Percentiles rank a stretch among this genome's conserved stretches.
Conservation (phyloP, 1,284 basidiomycete species). For the Tetrapyrgos nigripes region DNA sequence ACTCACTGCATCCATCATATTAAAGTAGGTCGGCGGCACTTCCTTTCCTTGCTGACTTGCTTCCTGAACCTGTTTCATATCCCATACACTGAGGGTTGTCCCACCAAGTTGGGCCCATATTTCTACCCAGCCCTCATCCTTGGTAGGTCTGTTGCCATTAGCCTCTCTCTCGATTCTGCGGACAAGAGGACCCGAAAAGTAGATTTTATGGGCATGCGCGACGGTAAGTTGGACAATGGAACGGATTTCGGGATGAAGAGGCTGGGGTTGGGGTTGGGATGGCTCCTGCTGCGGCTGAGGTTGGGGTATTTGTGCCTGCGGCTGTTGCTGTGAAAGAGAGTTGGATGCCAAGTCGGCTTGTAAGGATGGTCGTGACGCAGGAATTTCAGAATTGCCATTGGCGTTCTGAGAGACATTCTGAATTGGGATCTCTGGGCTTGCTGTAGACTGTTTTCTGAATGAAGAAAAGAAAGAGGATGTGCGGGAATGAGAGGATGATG, state of each 20-base stretch:
- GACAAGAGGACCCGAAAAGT: slow-evolving; percentile 82
- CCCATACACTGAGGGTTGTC: slow-evolving; percentile 92
- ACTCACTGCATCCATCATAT: slow-evolving; percentile 86
- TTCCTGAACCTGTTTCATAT: slow-evolving; percentile 84
- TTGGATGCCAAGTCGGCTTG: slow-evolving; percentile 15
- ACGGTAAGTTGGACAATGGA: slow-evolving; percentile 73
- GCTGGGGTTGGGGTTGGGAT: slow-evolving; percentile 25
- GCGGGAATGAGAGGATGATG: slow-evolving; percentile 30
- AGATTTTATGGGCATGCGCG: slow-evolving; percentile 79
- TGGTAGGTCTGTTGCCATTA: slow-evolving; percentile 74
- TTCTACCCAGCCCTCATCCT: slow-evolving; percentile 89
- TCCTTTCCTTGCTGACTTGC: slow-evolving; percentile 82
- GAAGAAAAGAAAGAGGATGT: slow-evolving; percentile 50
- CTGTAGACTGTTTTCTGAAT: slow-evolving; percentile 37
- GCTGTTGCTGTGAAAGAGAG: slow-evolving; percentile 2
- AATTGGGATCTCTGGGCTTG: background rate
- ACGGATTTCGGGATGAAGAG: slow-evolving; percentile 78
- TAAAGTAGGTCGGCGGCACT: slow-evolving; percentile 87
- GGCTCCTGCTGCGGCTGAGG: slow-evolving; percentile 28
- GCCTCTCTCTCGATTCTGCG: slow-evolving; percentile 76
- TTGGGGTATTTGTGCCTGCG: slow-evolving; percentile 3
- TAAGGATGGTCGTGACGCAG: slow-evolving; percentile 14
- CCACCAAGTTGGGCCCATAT: slow-evolving; percentile 95
- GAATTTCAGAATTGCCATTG: slow-evolving; percentile 21
- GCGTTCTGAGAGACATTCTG: too few species aligned